Conservation (phyloP, 83 land plant species). For the Thuja plicata region DNA sequence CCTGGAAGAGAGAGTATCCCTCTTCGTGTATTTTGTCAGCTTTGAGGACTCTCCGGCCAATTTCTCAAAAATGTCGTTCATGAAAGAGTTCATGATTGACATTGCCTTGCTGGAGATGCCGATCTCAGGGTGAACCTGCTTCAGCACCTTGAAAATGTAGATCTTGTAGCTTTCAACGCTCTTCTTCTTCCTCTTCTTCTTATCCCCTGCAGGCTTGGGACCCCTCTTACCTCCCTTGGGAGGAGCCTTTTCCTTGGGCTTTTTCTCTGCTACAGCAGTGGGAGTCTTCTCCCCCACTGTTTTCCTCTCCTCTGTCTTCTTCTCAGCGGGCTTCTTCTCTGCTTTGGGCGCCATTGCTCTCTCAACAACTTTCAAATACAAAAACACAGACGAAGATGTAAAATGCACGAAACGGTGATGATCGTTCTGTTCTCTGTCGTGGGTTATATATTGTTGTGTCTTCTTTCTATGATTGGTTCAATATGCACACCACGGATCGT, state of each 20-base stretch:
- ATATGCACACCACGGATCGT: too few relatives aligned
- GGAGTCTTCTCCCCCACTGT: background rate
- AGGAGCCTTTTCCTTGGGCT: background rate
- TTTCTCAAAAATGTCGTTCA: background rate
- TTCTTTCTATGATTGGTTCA: too few relatives aligned
- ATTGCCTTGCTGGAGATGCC: background rate
- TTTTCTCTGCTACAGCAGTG: background rate
- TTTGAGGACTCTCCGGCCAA: background rate
- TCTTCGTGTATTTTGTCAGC: background rate
- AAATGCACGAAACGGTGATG: too few relatives aligned
- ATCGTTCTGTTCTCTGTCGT: too few relatives aligned
- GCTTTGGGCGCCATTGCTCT: conserved; percentile 7
- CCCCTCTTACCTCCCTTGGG: background rate
- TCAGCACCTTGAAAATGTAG: too few relatives aligned
- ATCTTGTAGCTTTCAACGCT: background rate
- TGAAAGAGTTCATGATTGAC: background rate
- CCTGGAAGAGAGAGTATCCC: background rate
- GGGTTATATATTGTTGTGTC: too few relatives aligned
- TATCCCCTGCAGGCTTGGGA: background rate
- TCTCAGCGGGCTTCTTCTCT: background rate
- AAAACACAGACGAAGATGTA: too few relatives aligned
- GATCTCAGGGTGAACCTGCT: too few relatives aligned
- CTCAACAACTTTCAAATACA: too few relatives aligned
- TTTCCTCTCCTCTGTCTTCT: background rate
- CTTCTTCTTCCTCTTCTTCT: background rate